Evolutionary conservation across 352 stramenopile genomes (phyloP).

Genomic region (Phytophthora boehmeriae): DNA sequence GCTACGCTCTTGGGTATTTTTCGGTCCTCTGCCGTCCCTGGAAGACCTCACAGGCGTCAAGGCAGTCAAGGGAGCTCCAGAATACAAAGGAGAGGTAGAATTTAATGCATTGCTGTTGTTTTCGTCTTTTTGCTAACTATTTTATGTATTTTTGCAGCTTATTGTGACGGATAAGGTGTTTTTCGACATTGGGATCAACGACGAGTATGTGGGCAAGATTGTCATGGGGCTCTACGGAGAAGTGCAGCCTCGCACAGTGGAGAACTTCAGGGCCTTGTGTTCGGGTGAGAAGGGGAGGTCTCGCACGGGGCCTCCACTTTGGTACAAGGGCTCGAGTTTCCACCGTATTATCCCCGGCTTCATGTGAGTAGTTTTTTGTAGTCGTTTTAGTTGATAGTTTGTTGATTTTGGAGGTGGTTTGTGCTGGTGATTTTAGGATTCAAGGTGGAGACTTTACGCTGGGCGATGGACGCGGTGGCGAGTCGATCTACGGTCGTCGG

Average conservation of each 20-base stretch:
- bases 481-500: constrained; percentile 95
- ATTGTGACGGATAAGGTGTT: constrained; percentile 91
- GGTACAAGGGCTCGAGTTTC: constrained; percentile 95
- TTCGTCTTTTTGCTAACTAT: not conserved
- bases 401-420: not conserved
- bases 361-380: constrained; percentile 67
- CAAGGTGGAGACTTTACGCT: constrained; percentile 96
- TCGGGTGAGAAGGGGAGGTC: constrained; percentile 75
- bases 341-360: constrained; percentile 97
- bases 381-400: not conserved
- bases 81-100: constrained; percentile 55
- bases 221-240: constrained; percentile 83
- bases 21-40: constrained; percentile 65
- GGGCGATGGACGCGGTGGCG: constrained; percentile 92
- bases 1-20: constrained; percentile 75
- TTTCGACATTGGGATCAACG: constrained; percentile 97
- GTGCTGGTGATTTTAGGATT: constrained; percentile 51
- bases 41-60: constrained; percentile 61
- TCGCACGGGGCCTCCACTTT: constrained; percentile 92
- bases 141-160: constrained; percentile 33
- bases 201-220: constrained; percentile 86
- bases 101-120: not conserved
- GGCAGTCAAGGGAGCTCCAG: constrained; percentile 28
- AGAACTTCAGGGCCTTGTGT: constrained; percentile 84
- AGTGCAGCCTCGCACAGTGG: constrained; percentile 76